These are phyloP conservation scores for Agapanthus africanus DNA, from an alignment of 106 monocot genomes.

Conservation along the genomic window DNA sequence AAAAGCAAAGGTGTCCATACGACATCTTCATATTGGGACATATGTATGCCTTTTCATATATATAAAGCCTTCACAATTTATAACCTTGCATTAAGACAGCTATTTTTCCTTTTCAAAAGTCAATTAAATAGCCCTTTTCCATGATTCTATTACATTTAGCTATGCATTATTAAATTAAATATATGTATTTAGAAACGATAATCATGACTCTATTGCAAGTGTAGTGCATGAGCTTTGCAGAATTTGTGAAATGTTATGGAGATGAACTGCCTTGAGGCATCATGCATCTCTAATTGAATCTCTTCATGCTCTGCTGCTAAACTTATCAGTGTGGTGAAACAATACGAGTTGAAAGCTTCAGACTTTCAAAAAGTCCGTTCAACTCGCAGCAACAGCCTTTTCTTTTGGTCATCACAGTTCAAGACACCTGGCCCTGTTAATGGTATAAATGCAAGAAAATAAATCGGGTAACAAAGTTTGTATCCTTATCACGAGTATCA, in stretches of 20 bases:
- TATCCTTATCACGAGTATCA: neutral
- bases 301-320: conserved; percentile 82
- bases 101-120: too few relatives aligned
- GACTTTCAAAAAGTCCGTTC: conserved; percentile 49
- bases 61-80: too few relatives aligned
- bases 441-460: neutral
- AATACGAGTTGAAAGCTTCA: conserved; percentile 18
- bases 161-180: too few relatives aligned
- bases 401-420: conserved; percentile 37
- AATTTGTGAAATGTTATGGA: neutral
- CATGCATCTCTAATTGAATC: conserved; percentile 37
- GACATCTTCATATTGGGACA: too few relatives aligned
- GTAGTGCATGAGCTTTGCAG: too few relatives aligned
- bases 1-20: too few relatives aligned
- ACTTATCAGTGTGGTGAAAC: conserved; percentile 44
- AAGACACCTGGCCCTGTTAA: conserved; percentile 49
- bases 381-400: conserved; percentile 63
- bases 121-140: too few relatives aligned
- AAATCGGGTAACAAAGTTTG: neutral
- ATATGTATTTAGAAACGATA: too few relatives aligned
- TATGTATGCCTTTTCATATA: too few relatives aligned
- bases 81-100: too few relatives aligned
- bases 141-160: too few relatives aligned
- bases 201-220: too few relatives aligned
- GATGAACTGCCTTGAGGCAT: neutral